phyloP scores from a whole-genome alignment of 495 filamentous ascomycete species.

The Xylaria venustula region DNA sequence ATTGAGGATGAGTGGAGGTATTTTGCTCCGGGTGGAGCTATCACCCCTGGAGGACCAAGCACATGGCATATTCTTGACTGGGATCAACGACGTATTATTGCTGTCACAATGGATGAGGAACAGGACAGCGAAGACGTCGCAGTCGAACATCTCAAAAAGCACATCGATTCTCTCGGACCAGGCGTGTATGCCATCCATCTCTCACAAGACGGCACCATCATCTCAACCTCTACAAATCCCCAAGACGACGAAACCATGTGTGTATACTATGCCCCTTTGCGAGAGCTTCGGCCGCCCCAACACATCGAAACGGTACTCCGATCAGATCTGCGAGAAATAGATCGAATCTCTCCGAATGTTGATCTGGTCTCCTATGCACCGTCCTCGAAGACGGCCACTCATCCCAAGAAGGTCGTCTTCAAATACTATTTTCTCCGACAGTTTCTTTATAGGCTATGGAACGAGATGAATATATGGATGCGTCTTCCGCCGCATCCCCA shows the following conservation, averaged over 20 bases:
- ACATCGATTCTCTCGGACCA: background rate
- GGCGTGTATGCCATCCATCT: background rate
- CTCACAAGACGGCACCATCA: background rate
- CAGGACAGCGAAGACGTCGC: conserved; percentile 17
- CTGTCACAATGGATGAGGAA: conserved; percentile 24
- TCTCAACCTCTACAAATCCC: background rate
- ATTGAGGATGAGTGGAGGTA: conserved; percentile 19
- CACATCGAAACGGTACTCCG: background rate
- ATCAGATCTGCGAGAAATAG: background rate
- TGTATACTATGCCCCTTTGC: background rate
- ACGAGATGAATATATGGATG: background rate
- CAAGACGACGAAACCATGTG: background rate
- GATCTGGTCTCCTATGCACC: background rate
- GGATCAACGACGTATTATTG: conserved; percentile 20
- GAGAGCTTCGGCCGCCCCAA: background rate
- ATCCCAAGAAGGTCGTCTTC: background rate
- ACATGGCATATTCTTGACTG: conserved; percentile 23
- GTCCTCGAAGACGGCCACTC: background rate
- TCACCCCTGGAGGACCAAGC: conserved; percentile 21
- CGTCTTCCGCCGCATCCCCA: background rate
- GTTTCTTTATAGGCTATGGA: background rate
- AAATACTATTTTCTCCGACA: background rate
- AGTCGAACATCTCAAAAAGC: conserved; percentile 15
- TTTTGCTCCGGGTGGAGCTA: conserved; percentile 12
- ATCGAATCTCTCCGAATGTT: background rate